Evolutionary conservation across 2,329 filamentous ascomycete species (phyloP).

Genomic region (Cladophialophora bantiana): DNA sequence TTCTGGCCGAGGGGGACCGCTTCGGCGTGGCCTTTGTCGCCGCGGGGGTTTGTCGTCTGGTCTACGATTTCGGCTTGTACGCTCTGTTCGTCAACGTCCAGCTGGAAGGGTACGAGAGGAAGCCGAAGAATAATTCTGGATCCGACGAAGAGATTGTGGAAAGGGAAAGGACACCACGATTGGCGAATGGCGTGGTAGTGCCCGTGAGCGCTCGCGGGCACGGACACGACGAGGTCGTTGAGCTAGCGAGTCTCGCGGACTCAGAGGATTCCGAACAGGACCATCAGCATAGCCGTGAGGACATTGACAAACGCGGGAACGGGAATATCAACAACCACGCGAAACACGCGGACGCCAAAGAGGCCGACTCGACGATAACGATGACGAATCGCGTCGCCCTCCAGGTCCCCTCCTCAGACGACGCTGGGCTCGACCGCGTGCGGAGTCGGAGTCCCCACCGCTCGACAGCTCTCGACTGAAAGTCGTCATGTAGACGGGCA

Average conservation of each 20-base stretch:
- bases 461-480: constrained; percentile 23
- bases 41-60: constrained; percentile 61
- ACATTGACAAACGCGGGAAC: too few species aligned
- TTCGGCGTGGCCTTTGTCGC: constrained; percentile 70
- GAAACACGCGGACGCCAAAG: background rate
- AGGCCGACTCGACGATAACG: background rate
- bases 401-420: background rate
- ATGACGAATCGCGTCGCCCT: background rate
- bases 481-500: too few species aligned
- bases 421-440: constrained; percentile 17
- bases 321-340: too few species aligned
- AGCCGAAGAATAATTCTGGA: background rate
- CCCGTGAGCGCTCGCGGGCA: constrained; percentile 7
- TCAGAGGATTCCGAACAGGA: constrained; percentile 11
- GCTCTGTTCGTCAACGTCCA: constrained; percentile 66
- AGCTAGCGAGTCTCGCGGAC: constrained; percentile 31
- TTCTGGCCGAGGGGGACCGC: constrained; percentile 58
- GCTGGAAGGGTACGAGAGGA: constrained; percentile 46
- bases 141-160: background rate
- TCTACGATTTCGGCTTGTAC: constrained; percentile 66
- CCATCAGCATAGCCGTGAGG: background rate
- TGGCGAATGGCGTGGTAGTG: background rate
- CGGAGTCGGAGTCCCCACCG: constrained; percentile 37
- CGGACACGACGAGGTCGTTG: constrained; percentile 26
- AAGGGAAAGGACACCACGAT: background rate